Percentiles rank a stretch among this genome's conserved stretches.
Conservation (phyloP, 1,284 basidiomycete genomes). For the Pseudozyma hubeiensis region DNA sequence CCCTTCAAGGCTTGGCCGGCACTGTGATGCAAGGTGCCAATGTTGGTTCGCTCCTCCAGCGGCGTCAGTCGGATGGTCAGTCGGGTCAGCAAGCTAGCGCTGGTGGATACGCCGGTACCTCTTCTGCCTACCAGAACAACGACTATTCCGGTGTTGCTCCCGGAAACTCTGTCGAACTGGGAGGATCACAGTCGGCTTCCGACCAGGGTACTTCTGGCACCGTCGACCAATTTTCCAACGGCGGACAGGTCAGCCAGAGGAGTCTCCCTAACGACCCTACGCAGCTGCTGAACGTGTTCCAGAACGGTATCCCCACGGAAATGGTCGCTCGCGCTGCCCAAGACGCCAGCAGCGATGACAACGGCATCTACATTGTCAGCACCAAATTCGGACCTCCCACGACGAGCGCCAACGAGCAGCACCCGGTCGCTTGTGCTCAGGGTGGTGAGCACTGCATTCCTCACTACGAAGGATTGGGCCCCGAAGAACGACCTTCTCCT, state of each 20-base stretch:
- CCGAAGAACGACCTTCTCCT: constrained; percentile 5
- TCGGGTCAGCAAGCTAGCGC: constrained; percentile 10
- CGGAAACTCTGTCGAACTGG: constrained; percentile 17
- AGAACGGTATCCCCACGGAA: constrained; percentile 11
- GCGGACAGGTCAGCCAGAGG: constrained; percentile 1
- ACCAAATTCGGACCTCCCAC: constrained; percentile 15
- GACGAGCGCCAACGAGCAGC: constrained; percentile 2
- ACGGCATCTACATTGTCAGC: constrained; percentile 4
- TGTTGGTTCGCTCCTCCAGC: constrained; percentile 6
- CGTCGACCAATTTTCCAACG: constrained; percentile 7
- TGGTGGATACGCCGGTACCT: constrained; percentile 19
- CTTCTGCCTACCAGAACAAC: constrained; percentile 13
- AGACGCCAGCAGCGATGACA: constrained; percentile 1
- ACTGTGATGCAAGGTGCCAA: constrained; percentile 9
- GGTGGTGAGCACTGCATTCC: constrained; percentile 6
- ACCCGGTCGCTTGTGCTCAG: constrained; percentile 1
- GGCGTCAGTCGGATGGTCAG: constrained; percentile 12
- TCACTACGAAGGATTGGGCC: constrained; percentile 21
- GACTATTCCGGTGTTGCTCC: constrained; percentile 16
- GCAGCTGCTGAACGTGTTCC: constrained; percentile 1
- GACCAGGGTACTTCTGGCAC: constrained; percentile 16
- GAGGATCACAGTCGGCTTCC: constrained; percentile 14
- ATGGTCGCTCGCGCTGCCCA: constrained; percentile 10
- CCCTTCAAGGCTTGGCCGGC: constrained; percentile 17
- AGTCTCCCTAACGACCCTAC: constrained; percentile 5